Percentiles rank a stretch among this genome's conserved stretches.
Evolutionary conservation across 352 stramenopile genomes (phyloP).

Genomic region (Globisporangium lucens): DNA sequence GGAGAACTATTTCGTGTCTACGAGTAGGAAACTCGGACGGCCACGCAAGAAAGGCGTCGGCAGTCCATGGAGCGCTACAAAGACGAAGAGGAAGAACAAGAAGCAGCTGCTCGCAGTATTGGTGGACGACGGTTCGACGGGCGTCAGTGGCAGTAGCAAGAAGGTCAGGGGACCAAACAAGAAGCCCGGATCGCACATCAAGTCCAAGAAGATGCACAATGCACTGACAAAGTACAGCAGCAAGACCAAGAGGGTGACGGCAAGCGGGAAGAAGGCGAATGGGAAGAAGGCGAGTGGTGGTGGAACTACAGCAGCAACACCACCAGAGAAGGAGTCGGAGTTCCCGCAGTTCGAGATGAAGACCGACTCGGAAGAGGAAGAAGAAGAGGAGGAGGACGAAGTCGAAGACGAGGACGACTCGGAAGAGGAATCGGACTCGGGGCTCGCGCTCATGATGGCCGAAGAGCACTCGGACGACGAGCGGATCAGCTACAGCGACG

Average conservation of each 20-base stretch:
- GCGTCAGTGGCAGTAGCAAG: constrained; percentile 5
- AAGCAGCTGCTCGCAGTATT: constrained; percentile 2
- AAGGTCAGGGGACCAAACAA: constrained; percentile 24
- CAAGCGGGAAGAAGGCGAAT: not conserved
- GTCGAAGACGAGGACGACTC: constrained; percentile 19
- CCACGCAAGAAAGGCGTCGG: constrained; percentile 15
- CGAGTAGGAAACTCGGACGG: constrained; percentile 51
- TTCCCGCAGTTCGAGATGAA: constrained; percentile 10
- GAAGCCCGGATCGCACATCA: constrained; percentile 35
- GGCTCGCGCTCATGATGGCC: constrained; percentile 38
- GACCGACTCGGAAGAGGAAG: constrained; percentile 12
- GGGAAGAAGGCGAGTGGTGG: not conserved
- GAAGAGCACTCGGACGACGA: constrained; percentile 68
- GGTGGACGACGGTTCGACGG: not conserved
- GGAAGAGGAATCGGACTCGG: constrained; percentile 24
- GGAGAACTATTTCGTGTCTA: constrained; percentile 44
- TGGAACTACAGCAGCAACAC: not conserved
- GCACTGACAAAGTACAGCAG: constrained; percentile 37
- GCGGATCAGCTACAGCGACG: constrained; percentile 36
- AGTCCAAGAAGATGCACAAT: constrained; percentile 34
- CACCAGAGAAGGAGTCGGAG: constrained; percentile 16
- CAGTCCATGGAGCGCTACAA: constrained; percentile 13
- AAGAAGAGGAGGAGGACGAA: constrained; percentile 38
- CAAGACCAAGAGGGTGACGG: constrained; percentile 16
- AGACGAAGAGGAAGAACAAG: constrained; percentile 31